These are phyloP conservation scores for Colletotrichum sp. DNA, from an alignment of 2,329 filamentous ascomycete species.

Conservation along the genomic window DNA sequence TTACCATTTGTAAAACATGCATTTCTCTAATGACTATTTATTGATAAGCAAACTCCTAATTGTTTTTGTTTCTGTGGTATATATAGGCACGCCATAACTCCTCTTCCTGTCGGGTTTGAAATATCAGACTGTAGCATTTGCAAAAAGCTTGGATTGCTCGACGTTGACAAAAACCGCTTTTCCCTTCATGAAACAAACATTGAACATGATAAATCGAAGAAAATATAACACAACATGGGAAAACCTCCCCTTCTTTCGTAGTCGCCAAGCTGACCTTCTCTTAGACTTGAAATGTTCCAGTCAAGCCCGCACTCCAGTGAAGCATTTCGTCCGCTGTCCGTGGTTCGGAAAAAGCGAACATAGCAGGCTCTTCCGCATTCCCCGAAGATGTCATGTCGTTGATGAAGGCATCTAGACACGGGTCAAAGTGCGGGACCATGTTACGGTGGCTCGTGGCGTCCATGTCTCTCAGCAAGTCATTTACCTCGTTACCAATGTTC, in stretches of 20 bases:
- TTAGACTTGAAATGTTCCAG: background rate
- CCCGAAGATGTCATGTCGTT: background rate
- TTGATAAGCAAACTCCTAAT: background rate
- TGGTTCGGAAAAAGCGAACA: background rate
- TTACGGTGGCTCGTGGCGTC: background rate
- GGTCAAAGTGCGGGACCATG: background rate
- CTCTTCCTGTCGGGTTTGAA: background rate
- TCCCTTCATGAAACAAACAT: background rate
- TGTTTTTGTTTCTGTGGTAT: background rate
- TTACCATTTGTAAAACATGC: background rate
- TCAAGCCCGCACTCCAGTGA: slow-evolving; percentile 3
- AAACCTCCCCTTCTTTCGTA: background rate
- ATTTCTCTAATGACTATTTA: background rate
- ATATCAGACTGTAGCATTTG: background rate
- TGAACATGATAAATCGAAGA: background rate
- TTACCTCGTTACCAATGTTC: slow-evolving; percentile 20
- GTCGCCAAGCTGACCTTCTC: background rate
- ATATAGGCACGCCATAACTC: background rate
- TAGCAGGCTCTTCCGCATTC: background rate
- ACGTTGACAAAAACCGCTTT: background rate
- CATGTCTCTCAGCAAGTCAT: background rate
- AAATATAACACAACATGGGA: background rate
- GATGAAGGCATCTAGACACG: background rate
- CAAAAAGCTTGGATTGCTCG: background rate
- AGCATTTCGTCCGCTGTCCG: background rate